A percentile compares a stretch with the other conserved stretches of the same genome.
Evolutionary conservation across 2,329 filamentous ascomycete species (phyloP).

Genomic region (Sarocladiaceae sp.): DNA sequence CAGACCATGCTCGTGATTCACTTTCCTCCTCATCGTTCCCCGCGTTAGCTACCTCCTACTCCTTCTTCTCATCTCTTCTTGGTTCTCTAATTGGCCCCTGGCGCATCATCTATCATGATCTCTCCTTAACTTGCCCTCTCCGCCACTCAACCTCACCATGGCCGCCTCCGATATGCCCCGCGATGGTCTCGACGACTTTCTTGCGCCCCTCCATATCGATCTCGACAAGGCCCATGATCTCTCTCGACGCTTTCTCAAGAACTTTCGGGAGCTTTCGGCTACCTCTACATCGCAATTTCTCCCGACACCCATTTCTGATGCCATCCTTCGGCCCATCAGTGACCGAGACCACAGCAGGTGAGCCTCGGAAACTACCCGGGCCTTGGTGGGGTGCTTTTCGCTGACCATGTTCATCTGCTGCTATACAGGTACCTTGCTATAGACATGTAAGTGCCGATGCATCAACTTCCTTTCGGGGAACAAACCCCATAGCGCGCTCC

Average conservation of each 20-base stretch:
- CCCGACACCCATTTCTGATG: constrained; percentile 55
- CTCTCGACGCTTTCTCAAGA: constrained; percentile 38
- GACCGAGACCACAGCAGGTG: constrained; percentile 41
- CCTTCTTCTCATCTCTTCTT: constrained; percentile 2
- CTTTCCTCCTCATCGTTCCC: neutral
- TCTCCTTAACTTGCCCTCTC: neutral
- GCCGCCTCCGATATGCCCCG: constrained; percentile 14
- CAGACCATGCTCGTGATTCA: constrained; percentile 3
- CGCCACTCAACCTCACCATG: constrained; percentile 16
- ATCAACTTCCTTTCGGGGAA: neutral
- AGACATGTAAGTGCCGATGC: constrained; percentile 51
- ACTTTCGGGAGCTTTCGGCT: constrained; percentile 44
- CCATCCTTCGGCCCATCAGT: constrained; percentile 44
- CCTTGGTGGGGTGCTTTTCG: neutral
- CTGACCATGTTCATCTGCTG: too few species aligned
- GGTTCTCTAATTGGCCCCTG: neutral
- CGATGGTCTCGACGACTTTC: constrained; percentile 34
- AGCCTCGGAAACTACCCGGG: constrained; percentile 21
- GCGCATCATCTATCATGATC: neutral
- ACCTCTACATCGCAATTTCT: constrained; percentile 51
- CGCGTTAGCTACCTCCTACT: neutral
- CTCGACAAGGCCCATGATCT: constrained; percentile 37
- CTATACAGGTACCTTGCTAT: constrained; percentile 55
- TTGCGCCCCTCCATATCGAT: constrained; percentile 45
- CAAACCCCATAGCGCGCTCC: constrained; percentile 19